A percentile compares a stretch with the other conserved stretches of the same genome.
phyloP scores from a whole-genome alignment of 2,329 filamentous ascomycete species.

The Aspergillus floridensis region DNA sequence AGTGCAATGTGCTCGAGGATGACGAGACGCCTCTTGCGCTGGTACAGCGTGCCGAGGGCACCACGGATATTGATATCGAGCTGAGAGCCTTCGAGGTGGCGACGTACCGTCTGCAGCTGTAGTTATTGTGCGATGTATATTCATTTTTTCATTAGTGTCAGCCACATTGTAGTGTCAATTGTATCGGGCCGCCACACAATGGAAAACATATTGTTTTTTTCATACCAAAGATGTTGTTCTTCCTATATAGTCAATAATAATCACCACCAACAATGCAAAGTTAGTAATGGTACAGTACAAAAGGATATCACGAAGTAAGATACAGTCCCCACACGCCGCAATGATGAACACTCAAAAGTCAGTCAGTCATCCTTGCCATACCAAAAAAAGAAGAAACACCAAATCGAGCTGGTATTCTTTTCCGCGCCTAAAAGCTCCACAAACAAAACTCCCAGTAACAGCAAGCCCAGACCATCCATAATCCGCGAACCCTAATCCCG shows the following conservation, averaged over 20 bases:
- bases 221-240: neutral
- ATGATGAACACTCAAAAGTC: neutral
- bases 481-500: conserved; percentile 32
- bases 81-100: conserved; percentile 82
- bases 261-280: no score
- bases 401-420: neutral
- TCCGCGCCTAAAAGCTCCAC: neutral
- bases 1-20: conserved; percentile 86
- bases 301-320: conserved; percentile 9
- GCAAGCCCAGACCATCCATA: conserved; percentile 1
- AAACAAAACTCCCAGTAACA: conserved; percentile 3
- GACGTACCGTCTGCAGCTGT: conserved; percentile 67
- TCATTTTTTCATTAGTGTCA: neutral
- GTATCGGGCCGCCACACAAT: neutral
- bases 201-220: neutral
- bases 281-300: neutral
- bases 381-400: neutral
- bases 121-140: conserved; percentile 1
- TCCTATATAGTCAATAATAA: neutral
- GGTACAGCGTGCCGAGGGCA: conserved; percentile 31
- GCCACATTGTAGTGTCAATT: neutral
- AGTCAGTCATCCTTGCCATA: no score
- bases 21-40: conserved; percentile 66
- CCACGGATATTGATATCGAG: conserved; percentile 56
- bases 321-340: neutral